Evolutionary conservation across 257 asterid species (phyloP).

Genomic region (Solanum sparsipilum): DNA sequence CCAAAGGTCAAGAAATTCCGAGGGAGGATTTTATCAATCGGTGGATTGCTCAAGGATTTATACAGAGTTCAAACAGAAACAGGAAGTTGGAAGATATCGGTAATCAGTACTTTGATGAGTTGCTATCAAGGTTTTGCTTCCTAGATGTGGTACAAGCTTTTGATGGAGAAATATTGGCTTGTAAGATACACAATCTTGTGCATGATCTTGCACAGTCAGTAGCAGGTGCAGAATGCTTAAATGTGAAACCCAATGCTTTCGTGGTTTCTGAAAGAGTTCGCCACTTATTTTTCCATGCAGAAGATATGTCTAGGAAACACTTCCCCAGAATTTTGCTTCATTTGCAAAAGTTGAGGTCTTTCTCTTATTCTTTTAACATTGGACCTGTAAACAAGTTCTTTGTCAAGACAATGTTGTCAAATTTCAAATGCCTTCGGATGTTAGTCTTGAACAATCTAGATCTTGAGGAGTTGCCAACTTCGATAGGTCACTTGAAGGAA

Average conservation of each 20-base stretch:
- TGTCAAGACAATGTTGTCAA: constrained; percentile 5
- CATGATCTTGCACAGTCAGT: constrained; percentile 49
- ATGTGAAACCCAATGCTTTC: constrained; percentile 9
- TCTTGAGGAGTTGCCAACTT: constrained; percentile 33
- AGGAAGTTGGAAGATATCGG: constrained; percentile 27
- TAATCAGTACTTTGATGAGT: constrained; percentile 34
- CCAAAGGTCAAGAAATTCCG: constrained; percentile 40
- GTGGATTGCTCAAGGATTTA: constrained; percentile 51
- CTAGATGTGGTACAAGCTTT: constrained; percentile 41
- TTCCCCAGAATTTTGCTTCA: constrained; percentile 12
- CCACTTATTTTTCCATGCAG: constrained; percentile 23
- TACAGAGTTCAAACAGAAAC: constrained; percentile 10
- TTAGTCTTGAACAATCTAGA: constrained; percentile 22
- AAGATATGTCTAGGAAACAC: constrained; percentile 9
- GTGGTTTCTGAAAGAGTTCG: constrained; percentile 16
- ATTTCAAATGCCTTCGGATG: constrained; percentile 22
- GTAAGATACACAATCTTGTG: constrained; percentile 46
- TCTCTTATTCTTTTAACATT: constrained; percentile 18
- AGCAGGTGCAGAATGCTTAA: constrained; percentile 29
- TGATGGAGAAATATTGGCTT: constrained; percentile 43
- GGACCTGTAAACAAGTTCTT: constrained; percentile 14
- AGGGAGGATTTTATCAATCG: constrained; percentile 34
- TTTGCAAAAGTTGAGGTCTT: constrained; percentile 26
- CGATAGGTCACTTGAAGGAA: constrained; percentile 23
- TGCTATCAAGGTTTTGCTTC: constrained; percentile 43